Percentiles rank a stretch among this genome's conserved stretches.
Conservation (phyloP, 2,329 filamentous ascomycete species). For the Sphaceloma murrayae region DNA sequence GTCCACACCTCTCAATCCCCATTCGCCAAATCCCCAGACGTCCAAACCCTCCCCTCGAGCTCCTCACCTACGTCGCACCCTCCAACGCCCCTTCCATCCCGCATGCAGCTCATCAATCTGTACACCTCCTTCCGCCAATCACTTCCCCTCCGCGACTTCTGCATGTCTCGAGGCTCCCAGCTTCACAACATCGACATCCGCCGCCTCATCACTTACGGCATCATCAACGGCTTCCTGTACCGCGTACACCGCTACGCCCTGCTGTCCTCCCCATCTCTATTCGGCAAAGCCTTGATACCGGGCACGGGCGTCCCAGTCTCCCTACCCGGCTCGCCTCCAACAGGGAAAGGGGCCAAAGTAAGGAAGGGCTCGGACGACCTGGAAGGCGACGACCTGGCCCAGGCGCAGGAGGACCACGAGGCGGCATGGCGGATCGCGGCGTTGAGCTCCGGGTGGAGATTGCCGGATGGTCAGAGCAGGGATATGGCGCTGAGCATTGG, state of each 20-base stretch:
- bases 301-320: slow-evolving; percentile 17
- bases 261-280: slow-evolving; percentile 39
- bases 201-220: slow-evolving; percentile 85
- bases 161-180: slow-evolving; percentile 61
- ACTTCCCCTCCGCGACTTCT: slow-evolving; percentile 78
- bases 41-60: not conserved
- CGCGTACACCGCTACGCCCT: slow-evolving; percentile 79
- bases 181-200: slow-evolving; percentile 75
- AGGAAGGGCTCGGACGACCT: not conserved
- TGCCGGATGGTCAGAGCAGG: slow-evolving; percentile 9
- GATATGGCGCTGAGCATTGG: slow-evolving; percentile 20
- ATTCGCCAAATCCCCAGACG: slow-evolving; percentile 17
- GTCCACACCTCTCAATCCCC: slow-evolving; percentile 44
- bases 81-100: slow-evolving; percentile 10
- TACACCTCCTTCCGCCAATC: slow-evolving; percentile 80
- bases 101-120: slow-evolving; percentile 57
- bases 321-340: slow-evolving; percentile 18
- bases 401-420: slow-evolving; percentile 19
- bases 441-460: slow-evolving; percentile 24
- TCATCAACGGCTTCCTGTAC: slow-evolving; percentile 92
- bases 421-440: slow-evolving; percentile 29
- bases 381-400: slow-evolving; percentile 5
- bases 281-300: slow-evolving; percentile 19
- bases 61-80: not conserved
- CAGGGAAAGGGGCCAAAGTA: slow-evolving; percentile 22